Evolutionary conservation across 176 grass and related monocot genomes (phyloP), one percentile per base, ranked within the genome.

Genomic region (Cymbopogon citratus): DNA sequence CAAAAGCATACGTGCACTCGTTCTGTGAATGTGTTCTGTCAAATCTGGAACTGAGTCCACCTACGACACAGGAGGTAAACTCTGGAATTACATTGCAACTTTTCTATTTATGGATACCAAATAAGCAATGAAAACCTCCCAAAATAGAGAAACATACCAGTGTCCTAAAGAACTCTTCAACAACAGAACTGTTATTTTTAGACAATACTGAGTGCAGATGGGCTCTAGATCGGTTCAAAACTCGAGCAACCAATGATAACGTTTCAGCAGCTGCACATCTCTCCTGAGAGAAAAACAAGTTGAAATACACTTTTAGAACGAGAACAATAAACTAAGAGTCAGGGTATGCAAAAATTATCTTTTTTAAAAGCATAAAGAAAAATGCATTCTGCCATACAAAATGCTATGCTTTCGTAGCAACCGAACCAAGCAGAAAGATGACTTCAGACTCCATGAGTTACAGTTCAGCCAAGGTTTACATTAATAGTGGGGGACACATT

Each of bases 1-100:
- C 51, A 99, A 89, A 85, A 99, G 97, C 92, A 93, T 91, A 6
- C 85, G 84, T 57, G 97, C 97, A 85, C 93, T 99, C 78, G 66
- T 87, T 75, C 88, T 90, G 86, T 99, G 91, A 93, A 99, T 99
- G 88, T 99, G 89, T 77, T 93, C 83, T 27, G 84, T 73, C 83
- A 99, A 82, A 91, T 96, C 91, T 79, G 92, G 85, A 90, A 99
- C 93, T 63, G 97, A 90, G 63, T 93, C 91, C 84, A 99, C 97
- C 97, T 99, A 81, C 15, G 40, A 97, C 26, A 90, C 23, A 11
- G 83, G 74, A 40, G 59, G 66, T 10, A 78, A 72, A 23, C 49
- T 59, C 56, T 52, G 5, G 48, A 66, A 54, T 80, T 72, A 80
- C 51, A 59, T 75, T 33, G 18, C 34, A 78, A 57, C 25, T 67